phyloP scores from a whole-genome alignment of 495 filamentous ascomycete genomes.

The Neurospora sp. region DNA sequence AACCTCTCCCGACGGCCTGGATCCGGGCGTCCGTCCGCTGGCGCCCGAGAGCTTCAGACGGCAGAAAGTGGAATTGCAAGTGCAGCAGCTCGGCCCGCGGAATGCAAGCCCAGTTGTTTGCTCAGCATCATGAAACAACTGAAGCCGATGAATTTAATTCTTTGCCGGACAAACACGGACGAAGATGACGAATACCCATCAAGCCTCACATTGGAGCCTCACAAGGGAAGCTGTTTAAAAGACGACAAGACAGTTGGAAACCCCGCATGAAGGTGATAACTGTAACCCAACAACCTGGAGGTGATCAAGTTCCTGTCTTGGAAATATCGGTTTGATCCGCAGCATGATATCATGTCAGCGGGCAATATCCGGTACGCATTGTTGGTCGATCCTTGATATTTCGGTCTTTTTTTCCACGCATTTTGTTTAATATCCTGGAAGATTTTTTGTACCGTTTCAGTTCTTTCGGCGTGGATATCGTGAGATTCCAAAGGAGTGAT shows the following conservation, averaged over 20 bases:
- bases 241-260: not conserved
- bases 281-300: not conserved
- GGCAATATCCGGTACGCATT: not conserved
- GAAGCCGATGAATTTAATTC: not conserved
- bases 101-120: not conserved
- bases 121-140: not conserved
- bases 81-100: not conserved
- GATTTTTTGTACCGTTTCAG: not conserved
- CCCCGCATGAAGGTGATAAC: not conserved
- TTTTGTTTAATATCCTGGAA: not conserved
- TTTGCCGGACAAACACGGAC: not conserved
- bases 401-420: not conserved
- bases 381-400: not conserved
- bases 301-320: not conserved
- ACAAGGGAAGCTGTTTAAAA: not conserved
- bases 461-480: not conserved
- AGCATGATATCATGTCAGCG: not conserved
- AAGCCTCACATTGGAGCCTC: not conserved
- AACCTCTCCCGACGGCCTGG: not conserved
- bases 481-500: not conserved
- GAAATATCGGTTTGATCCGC: not conserved
- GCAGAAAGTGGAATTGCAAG: not conserved
- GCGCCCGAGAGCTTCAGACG: not conserved
- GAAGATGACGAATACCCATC: not conserved
- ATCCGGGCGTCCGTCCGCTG: not conserved